phyloP scores from a whole-genome alignment of 805 yeast genomes.

The Ogataea glucozyma region DNA sequence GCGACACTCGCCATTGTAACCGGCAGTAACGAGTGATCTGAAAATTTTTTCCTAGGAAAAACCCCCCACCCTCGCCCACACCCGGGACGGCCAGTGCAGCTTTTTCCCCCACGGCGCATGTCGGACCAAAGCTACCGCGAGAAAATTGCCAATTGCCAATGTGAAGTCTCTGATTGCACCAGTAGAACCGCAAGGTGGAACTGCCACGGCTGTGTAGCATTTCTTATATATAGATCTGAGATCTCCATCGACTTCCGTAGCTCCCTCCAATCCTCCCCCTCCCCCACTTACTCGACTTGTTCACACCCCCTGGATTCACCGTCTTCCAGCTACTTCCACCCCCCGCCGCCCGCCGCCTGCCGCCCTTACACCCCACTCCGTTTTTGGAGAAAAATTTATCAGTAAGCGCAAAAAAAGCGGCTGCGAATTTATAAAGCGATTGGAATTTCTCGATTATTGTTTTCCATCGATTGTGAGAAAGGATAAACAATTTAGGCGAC shows the following conservation, averaged over 20 bases:
- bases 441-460: neutral
- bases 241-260: neutral
- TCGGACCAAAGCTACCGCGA: constrained; percentile 9
- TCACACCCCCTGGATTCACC: too few species aligned
- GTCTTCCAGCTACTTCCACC: too few species aligned
- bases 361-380: constrained; percentile 10
- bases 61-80: neutral
- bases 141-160: constrained; percentile 1
- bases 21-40: constrained; percentile 3
- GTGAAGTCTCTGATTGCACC: neutral
- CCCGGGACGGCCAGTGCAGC: neutral
- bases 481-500: too few species aligned
- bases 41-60: neutral
- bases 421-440: neutral
- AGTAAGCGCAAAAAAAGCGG: constrained; percentile 4
- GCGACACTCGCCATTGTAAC: constrained; percentile 2
- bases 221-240: neutral
- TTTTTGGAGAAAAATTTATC: neutral
- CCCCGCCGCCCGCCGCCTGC: constrained; percentile 1
- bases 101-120: neutral
- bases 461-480: neutral
- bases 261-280: too few species aligned
- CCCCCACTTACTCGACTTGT: too few species aligned
- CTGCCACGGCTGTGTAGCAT: too few species aligned
- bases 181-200: neutral